Base-by-base conservation (phyloP, 23 red algal species). In the Gracilaria caudata region DNA sequence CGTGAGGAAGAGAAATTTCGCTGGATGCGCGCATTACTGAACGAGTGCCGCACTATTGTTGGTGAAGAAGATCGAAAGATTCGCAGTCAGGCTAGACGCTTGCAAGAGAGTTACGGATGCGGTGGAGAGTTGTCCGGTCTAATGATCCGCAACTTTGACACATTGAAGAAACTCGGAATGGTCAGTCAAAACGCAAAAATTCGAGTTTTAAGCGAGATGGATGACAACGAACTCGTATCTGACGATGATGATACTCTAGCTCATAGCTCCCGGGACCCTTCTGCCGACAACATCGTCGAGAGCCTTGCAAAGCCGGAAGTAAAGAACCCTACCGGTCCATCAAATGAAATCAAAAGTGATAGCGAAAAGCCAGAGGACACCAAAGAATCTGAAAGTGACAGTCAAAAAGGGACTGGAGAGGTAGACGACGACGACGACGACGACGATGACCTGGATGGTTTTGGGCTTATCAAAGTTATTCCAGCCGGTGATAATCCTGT, bases 101-200 rank as follows among this genome's bases (percentile, higher is more conserved):
- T 91, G 87, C 76, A 91, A 24, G 87, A 80, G 39, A 91, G 59
- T 38, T 91, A 91, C 54, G 63, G 51, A 14, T 53, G 45, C 14
- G 46, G 63, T n/a, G 87, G 78, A 21, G 77, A 55, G 10, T 46
- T 82, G 26, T 30, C 87, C n/a, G 87, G 60, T 55, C 76, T 91
- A 25, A 91, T 91, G 76, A 82, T 91, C 45, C 57, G 78, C 23
- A 75, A 82, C 51, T 91, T 91, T 57, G 87, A 75, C 40, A 82
- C 78, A 12, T 64, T 91, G 38, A 81, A 91, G 49, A 82, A 91
- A 46, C 65, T 91, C 37, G 87, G 87, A 40, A 81, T 91, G 87
- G 77, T 91, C 54, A 63, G 76, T 51, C 60, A 71, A 43, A 60
- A 89, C 40, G 85, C 85, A 61, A 78, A 79, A 55, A 73, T 91